Evolutionary conservation across 2,329 filamentous ascomycete species (phyloP), one percentile per base, ranked within the genome.

Genomic region (Xylaria sp.): DNA sequence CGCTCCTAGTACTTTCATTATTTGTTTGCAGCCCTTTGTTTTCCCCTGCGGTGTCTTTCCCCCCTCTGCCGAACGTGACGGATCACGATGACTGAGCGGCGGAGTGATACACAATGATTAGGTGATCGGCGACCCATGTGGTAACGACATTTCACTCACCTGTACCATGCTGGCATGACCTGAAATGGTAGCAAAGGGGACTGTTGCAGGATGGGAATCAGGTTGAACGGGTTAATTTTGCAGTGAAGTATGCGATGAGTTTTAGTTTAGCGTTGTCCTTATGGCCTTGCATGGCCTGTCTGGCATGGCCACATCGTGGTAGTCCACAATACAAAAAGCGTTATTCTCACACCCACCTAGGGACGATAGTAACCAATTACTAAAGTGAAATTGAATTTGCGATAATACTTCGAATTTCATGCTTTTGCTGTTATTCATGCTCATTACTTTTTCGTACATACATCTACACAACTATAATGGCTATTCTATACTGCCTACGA

Each of bases 351-450:
- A 57, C 13, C 2, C 9, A 57, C 13, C 1, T 12, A 39, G n/a
- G 13, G 3, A 62, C 23, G 12, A 48, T 20, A 8, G 12, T 31
- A n/a, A 15, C 36, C 5, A 39, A 20, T 55, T 28, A 59, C 15
- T 39, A 5, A 6, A 49, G 25, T 51, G 41, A 52, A 39, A 31
- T n/a, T 46, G 39, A 13, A 39, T 28, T 31, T 33, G 23, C 15
- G 41, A 49, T 56, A 18, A 41, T 2, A 33, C 25, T 62, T 54
- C 6, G 25, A 1, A 33, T 25, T 64, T 58, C 36, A 54, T 63
- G 20, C 59, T 31, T 39, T 62, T 23, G 31, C 68, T 33, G 55
- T 69, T 28, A 57, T 68, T 68, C 64, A 56, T 69, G 60, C 39
- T 58, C 67, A 64, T 70, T 64, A 69, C 28, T 56, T 36, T 33